Evolutionary conservation across 345 rosid genomes (phyloP).

Genomic region (Gossypium arboreum): DNA sequence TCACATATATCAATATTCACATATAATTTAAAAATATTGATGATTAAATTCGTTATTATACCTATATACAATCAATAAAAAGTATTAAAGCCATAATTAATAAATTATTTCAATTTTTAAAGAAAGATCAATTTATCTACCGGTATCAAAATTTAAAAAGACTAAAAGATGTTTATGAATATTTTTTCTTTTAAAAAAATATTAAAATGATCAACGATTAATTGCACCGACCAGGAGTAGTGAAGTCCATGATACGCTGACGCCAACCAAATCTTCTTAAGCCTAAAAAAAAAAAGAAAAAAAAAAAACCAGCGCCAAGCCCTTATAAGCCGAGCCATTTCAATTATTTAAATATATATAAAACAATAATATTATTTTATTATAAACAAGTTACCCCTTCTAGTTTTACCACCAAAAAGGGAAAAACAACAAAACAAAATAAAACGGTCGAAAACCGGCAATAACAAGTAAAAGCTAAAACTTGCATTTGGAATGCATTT

Average conservation of each 20-base stretch:
- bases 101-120: too few relatives aligned
- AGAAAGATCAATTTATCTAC: too few relatives aligned
- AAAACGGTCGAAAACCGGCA: not conserved
- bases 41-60: too few relatives aligned
- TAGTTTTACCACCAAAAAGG: not conserved
- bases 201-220: constrained; percentile 20
- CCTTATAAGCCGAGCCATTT: too few relatives aligned
- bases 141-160: not conserved
- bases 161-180: not conserved
- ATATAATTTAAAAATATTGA: too few relatives aligned
- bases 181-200: too few relatives aligned
- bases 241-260: constrained; percentile 26
- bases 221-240: constrained; percentile 39
- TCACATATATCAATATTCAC: too few relatives aligned
- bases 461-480: not conserved
- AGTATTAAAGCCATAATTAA: too few relatives aligned
- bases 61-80: too few relatives aligned
- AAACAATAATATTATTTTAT: too few relatives aligned
- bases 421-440: not conserved
- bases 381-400: not conserved
- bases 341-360: too few relatives aligned
- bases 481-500: constrained; percentile 32
- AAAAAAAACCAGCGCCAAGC: not conserved
- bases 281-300: not conserved
- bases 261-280: constrained; percentile 17